Evolutionary conservation across 2,329 filamentous ascomycete genomes (phyloP).

Genomic region (Neoarthrinium moseri): DNA sequence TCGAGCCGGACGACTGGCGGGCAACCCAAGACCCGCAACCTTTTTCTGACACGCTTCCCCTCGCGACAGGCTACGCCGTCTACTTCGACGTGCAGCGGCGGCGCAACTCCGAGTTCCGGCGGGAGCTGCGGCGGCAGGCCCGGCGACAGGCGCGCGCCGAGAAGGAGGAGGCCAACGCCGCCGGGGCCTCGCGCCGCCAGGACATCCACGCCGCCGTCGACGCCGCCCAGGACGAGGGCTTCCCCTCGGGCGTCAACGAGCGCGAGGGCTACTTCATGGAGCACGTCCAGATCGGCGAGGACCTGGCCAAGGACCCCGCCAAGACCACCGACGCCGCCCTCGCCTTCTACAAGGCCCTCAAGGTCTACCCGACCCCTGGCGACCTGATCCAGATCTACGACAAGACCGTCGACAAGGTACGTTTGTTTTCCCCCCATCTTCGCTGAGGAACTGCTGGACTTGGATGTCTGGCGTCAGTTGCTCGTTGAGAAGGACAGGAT

Average conservation of each 20-base stretch:
- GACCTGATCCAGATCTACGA: conserved; percentile 97
- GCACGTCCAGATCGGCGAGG: conserved; percentile 87
- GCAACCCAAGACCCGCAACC: no score
- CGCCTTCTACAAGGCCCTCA: conserved; percentile 97
- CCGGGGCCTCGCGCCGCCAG: conserved; percentile 66
- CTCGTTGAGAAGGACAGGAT: no score
- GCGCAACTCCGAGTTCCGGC: conserved; percentile 63
- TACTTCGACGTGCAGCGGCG: conserved; percentile 71
- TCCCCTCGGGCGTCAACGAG: conserved; percentile 86
- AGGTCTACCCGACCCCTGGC: conserved; percentile 92
- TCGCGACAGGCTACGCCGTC: conserved; percentile 55
- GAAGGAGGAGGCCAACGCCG: conserved; percentile 69
- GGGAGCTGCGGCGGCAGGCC: conserved; percentile 70
- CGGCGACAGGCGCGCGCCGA: conserved; percentile 68
- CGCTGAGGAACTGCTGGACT: no score
- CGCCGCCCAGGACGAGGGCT: conserved; percentile 85
- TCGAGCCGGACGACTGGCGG: no score
- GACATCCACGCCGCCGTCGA: conserved; percentile 74
- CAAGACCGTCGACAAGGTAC: conserved; percentile 94
- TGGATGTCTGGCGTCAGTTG: no score
- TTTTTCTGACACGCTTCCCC: not conserved
- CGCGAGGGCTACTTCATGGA: conserved; percentile 96
- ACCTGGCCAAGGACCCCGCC: conserved; percentile 72
- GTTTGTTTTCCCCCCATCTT: conserved; percentile 11
- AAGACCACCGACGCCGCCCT: conserved; percentile 80